Base-by-base conservation (phyloP, 345 rosid genomes). In the Cochlearia excelsa region DNA sequence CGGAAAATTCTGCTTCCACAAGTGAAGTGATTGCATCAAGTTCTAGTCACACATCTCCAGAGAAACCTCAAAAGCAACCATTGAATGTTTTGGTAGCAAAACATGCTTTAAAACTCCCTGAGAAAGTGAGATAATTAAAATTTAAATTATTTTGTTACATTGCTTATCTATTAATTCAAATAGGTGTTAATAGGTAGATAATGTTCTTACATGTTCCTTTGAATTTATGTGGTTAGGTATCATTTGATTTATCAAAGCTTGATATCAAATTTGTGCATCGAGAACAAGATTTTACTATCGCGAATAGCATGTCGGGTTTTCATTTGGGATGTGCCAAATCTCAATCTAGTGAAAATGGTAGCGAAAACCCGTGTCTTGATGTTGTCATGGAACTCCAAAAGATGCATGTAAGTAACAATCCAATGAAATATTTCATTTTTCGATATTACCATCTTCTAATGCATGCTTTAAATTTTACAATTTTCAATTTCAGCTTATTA, bases 291-390 rank as follows among this genome's bases (percentile, higher is more conserved):
- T 77, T 93, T 67, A 63, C 65, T 48, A 23, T 89, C 26, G 89
- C 83, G 65, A 93, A 89, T 74, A 78, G 79, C 71, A 77, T 93
- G 62, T 82, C 54, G 76, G 99, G 99, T 59, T 72, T 93, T 69
- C 85, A 80, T 62, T 73, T 89, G 70, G 85, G 67, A 68, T 76
- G 82, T 72, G 23, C 61, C 57, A 88, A 88, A 76, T 81, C 94
- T 51, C 80, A 64, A 57, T 77, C 81, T 46, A 50, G 30, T 54
- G 90, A 84, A 81, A 86, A 89, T 74, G 80, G 76, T 55, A 90
- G 82, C 63, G 91, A 89, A 70, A 82, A 82, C 30, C 76, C 88
- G 54, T 89, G 86, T 55, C 77, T 92, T 74, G 99, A 92, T 65
- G 48, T 86, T 74, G 83, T 75, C 66, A 46, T 89, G 74, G 90